Evolutionary conservation across 441 rosid genomes (phyloP), one percentile per base, ranked within the genome.

Genomic region (Aquilaria agallochum): DNA sequence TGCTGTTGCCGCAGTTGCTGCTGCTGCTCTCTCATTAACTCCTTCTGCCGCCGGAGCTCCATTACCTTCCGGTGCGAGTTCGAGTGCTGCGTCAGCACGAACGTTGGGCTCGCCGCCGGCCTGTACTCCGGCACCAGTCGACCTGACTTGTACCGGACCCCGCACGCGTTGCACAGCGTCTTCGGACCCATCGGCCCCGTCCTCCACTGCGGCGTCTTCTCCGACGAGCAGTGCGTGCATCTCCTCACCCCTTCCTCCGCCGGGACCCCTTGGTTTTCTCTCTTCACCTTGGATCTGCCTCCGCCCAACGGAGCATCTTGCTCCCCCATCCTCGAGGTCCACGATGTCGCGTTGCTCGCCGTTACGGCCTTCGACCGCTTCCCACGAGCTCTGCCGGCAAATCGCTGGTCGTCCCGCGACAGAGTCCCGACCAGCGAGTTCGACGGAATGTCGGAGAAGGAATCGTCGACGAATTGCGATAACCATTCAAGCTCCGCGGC

Each of bases 61-160:
- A 84, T 49, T 0, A 82, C 90, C 76, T 84, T 84, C 48, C 87
- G 71, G 59, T 84, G 90, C 54, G 90, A 84, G 60, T 84, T 82
- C n/a, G 90, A 84, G 60, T 84, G 90, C 70, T 80, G 87, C 55
- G 87, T 79, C 73, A 80, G 75, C 34, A 84, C 79, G 52, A 84
- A 84, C 5, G 90, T 84, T 0, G 87, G 87, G 71, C 90, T 84
- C 1, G 90, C 74, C 13, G 85, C 87, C n/a, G 90, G 90, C 65
- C 90, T 69, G 69, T 84, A 84, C 59, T 84, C 87, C 50, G 87
- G 85, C 54, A 81, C 87, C 20, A 84, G 87, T 20, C 87, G 68
- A 45, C 90, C 87, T 53, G 90, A 84, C 71, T 84, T 84, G 74
- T 68, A 84, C 63, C 87, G 80, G 34, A 84, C 87, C 9, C 90